These are phyloP conservation scores for Huntiella bhutanensis DNA, from an alignment of 2,329 filamentous ascomycete species.

Conservation along the genomic window DNA sequence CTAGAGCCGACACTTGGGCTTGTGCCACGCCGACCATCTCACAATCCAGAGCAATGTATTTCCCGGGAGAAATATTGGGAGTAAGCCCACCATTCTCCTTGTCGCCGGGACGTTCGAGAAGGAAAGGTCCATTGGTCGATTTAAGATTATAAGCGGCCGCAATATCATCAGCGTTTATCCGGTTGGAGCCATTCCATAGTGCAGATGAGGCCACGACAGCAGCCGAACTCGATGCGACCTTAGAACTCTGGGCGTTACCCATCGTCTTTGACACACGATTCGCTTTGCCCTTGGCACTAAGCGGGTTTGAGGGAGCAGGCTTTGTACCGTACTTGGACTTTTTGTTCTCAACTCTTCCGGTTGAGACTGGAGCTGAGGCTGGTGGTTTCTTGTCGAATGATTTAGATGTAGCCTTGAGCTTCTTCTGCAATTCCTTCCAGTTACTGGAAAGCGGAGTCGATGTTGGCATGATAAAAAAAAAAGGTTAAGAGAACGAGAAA, in stretches of 20 bases:
- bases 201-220: slow-evolving; percentile 28
- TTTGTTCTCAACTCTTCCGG: not conserved
- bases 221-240: slow-evolving; percentile 19
- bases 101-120: slow-evolving; percentile 27
- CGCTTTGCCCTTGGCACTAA: slow-evolving; percentile 15
- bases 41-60: slow-evolving; percentile 86
- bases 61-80: slow-evolving; percentile 50
- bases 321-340: no score
- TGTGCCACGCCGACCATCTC: slow-evolving; percentile 90
- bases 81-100: slow-evolving; percentile 46
- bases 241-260: slow-evolving; percentile 37
- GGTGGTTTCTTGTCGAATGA: slow-evolving; percentile 10
- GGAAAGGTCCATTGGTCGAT: slow-evolving; percentile 25
- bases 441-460: slow-evolving; percentile 40
- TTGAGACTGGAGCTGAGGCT: slow-evolving; percentile 4
- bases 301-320: not conserved
- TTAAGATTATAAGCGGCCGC: slow-evolving; percentile 43
- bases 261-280: slow-evolving; percentile 20
- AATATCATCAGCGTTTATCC: slow-evolving; percentile 39
- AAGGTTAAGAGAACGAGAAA: no score
- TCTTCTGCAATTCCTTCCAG: slow-evolving; percentile 60
- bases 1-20: slow-evolving; percentile 55
- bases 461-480: no score
- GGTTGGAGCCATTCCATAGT: slow-evolving; percentile 41
- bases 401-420: slow-evolving; percentile 27